Base-by-base conservation (phyloP, 805 yeast genomes). In the Scheffersomyces lignosus region DNA sequence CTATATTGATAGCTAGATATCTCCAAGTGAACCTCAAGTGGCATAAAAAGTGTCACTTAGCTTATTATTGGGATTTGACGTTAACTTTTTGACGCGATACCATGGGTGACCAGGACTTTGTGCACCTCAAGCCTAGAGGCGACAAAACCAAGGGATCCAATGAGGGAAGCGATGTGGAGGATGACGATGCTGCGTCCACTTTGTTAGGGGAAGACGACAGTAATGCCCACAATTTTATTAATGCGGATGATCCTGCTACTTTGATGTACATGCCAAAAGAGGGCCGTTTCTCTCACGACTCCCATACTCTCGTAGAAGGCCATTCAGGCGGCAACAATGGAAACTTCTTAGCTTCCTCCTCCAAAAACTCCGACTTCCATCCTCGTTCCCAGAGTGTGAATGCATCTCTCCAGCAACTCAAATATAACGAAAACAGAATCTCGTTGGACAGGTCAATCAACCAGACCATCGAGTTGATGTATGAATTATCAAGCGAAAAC, bases 381-480 rank as follows among this genome's bases (percentile, higher is more conserved):
- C n/a, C n/a, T n/a, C 24, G 24, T 10, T 38, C 41, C 42, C 32
- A 44, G 44, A 38, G 44, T 41, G 51, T 71, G 41, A 66, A 71
- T 31, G 68, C 83, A 1, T 83, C 88, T 35, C 56, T 83, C 22
- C 78, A 81, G 40, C 96, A 90, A 54, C 62, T 83, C 38, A 84
- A 78, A 43, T 91, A 85, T 57, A 87, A 87, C 54, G 81, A 82
- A 48, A 81, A 82, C 63, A 75, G 84, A 37, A 65, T 78, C 0
- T 73, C 83, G 1, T 65, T 90, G 37, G 83, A 79, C 40, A 66
- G 85, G 34, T 71, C 82, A 1, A 81, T 85, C 38, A 64, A 71
- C 41, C 68, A 74, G 20, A 74, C 82, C 1, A 62, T 72, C 10
- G 75, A 71, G 26, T 51, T 83, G 18, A 52, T 85, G 33, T 52